Conservation (phyloP, 345 rosid genomes). For the Brassica cretica region DNA sequence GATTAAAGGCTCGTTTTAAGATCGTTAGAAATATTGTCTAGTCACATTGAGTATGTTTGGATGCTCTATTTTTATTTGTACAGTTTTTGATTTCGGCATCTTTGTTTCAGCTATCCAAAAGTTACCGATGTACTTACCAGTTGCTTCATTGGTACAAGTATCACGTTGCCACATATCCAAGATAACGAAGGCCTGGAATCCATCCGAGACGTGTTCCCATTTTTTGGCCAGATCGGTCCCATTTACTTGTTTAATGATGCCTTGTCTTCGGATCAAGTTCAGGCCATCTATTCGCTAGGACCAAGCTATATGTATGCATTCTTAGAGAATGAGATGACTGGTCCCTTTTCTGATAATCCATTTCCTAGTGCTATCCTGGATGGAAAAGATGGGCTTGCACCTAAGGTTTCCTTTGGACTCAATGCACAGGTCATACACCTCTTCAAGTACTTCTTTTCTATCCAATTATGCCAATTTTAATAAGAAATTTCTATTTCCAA, state of each 20-base stretch:
- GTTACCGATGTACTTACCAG: conserved; percentile 73
- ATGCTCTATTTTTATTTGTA: conserved; percentile 3
- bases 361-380: conserved; percentile 81
- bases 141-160: conserved; percentile 75
- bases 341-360: conserved; percentile 54
- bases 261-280: conserved; percentile 80
- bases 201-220: conserved; percentile 55
- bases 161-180: conserved; percentile 52
- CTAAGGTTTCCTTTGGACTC: conserved; percentile 84
- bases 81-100: conserved; percentile 21
- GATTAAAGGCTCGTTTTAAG: conserved; percentile 23
- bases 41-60: conserved; percentile 11
- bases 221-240: conserved; percentile 95
- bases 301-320: conserved; percentile 97
- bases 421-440: conserved; percentile 77
- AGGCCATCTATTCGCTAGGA: conserved; percentile 74
- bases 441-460: conserved; percentile 10
- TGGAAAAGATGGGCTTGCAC: conserved; percentile 88
- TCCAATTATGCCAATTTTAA: conserved; percentile 4
- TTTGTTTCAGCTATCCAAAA: conserved; percentile 77
- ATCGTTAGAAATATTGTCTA: conserved; percentile 16
- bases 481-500: conserved; percentile 25
- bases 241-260: conserved; percentile 81
- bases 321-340: conserved; percentile 68
- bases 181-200: conserved; percentile 54